Base-by-base conservation (phyloP, 495 filamentous ascomycete genomes). In the Penicillium antarcticum region DNA sequence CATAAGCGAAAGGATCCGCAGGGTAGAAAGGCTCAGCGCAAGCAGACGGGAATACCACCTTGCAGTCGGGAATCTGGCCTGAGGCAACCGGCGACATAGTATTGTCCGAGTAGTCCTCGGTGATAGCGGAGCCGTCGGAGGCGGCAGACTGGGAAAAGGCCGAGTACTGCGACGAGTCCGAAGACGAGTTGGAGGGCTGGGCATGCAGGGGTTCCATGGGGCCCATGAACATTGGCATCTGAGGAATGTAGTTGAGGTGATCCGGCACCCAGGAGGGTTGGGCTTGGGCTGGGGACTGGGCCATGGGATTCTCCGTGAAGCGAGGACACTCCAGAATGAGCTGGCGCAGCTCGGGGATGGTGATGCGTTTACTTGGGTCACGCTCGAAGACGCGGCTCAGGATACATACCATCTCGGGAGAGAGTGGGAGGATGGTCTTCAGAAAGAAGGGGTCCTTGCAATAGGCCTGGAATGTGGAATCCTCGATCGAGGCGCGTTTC, bases 401-500 rank as follows among this genome's bases (percentile, higher is more conserved):
- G 54, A 97, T 96, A 62, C 79, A 72, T 71, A 97, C 88, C 72
- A 97, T 81, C 61, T 96, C 92, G 62, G 86, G 78, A 53, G 94
- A 95, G 61, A 99, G 69, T 16, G 94, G 95, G 35, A 99, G 77
- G 57, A 99, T 99, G 52, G 91, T 87, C 73, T 88, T 86, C 45
- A 99, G 78, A 74, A 97, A 97, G 57, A 84, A 86, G 35, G 82
- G 84, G 66, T 92, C 90, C 76, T 85, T 87, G 53, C 88, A 76
- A 67, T 88, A 99, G 29, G 92, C 94, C 65, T 86, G 84, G 80
- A 96, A 99, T 19, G 95, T 97, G 55, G 91, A 89, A 71, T 99
- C 95, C 63, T 96, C 89, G 56, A 83, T 70, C 10, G 88, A 95
- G 45, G 94, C 95, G 53, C 91, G 85, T 72, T 96, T 97, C 94